Conservation (phyloP, 768 basidiomycete genomes). For the Leccinum incarnatum region DNA sequence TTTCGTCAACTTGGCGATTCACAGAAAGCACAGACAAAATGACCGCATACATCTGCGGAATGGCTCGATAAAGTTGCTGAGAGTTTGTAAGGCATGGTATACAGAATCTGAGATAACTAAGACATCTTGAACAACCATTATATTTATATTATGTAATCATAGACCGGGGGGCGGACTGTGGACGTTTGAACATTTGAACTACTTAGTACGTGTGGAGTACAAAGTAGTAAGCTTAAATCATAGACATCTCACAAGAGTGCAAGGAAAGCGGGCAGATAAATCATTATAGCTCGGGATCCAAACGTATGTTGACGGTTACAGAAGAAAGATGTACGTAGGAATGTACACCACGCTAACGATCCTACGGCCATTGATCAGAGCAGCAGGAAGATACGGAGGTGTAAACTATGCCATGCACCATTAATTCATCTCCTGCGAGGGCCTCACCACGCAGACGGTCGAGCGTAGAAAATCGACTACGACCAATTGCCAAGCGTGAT, state of each 20-base stretch:
- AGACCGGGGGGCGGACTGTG: not conserved
- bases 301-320: not conserved
- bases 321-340: slow-evolving; percentile 51
- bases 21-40: slow-evolving; percentile 1
- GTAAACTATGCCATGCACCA: slow-evolving; percentile 85
- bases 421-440: slow-evolving; percentile 90
- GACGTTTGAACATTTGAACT: too few relatives aligned
- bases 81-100: slow-evolving; percentile 67
- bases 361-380: slow-evolving; percentile 53
- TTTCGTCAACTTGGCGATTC: slow-evolving; percentile 12
- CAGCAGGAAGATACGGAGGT: slow-evolving; percentile 85
- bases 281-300: not conserved
- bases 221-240: not conserved
- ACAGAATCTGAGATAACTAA: not conserved
- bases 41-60: slow-evolving; percentile 63
- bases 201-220: too few relatives aligned
- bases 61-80: slow-evolving; percentile 71
- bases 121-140: not conserved
- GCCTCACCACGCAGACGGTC: slow-evolving; percentile 48
- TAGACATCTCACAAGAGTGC: not conserved
- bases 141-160: not conserved
- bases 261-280: not conserved
- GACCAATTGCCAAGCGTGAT: slow-evolving; percentile 44
- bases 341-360: slow-evolving; percentile 90
- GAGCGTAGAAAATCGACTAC: slow-evolving; percentile 35